These are phyloP conservation scores for Suhomyces atakaporum DNA, from an alignment of 1,139 yeast genomes.

Conservation along the genomic window DNA sequence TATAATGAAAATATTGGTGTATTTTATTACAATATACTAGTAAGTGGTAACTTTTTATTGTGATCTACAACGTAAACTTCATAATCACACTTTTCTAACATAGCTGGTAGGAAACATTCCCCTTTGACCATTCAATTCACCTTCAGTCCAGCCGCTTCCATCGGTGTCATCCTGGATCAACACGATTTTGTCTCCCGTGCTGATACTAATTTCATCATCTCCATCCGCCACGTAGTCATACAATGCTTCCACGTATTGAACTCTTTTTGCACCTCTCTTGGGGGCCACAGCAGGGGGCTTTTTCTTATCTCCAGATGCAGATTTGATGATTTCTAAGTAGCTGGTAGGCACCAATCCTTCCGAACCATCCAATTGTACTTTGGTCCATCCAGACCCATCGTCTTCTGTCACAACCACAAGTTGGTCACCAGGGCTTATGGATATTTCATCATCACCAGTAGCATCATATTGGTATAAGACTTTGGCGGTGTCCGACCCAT, in stretches of 20 bases:
- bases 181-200: constrained; percentile 74
- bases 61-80: too few species aligned
- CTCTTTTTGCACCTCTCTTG: constrained; percentile 68
- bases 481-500: constrained; percentile 32
- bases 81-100: constrained; percentile 40
- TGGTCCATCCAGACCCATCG: constrained; percentile 95
- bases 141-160: constrained; percentile 97
- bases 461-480: constrained; percentile 73
- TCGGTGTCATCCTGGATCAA: constrained; percentile 67
- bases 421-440: constrained; percentile 61
- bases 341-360: constrained; percentile 87
- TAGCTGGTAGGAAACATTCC: constrained; percentile 88
- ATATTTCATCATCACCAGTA: constrained; percentile 73
- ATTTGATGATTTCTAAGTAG: constrained; percentile 56
- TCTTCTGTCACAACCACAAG: constrained; percentile 64
- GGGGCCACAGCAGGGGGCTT: constrained; percentile 86
- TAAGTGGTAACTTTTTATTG: not conserved
- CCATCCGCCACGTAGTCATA: constrained; percentile 84
- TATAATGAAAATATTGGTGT: too few species aligned
- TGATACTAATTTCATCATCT: constrained; percentile 73
- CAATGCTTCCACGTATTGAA: constrained; percentile 68
- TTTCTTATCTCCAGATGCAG: constrained; percentile 35
- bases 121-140: constrained; percentile 68
- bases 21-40: too few species aligned
- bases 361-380: constrained; percentile 45